phyloP scores from a whole-genome alignment of 768 basidiomycete species.

The Boletellus ananas region DNA sequence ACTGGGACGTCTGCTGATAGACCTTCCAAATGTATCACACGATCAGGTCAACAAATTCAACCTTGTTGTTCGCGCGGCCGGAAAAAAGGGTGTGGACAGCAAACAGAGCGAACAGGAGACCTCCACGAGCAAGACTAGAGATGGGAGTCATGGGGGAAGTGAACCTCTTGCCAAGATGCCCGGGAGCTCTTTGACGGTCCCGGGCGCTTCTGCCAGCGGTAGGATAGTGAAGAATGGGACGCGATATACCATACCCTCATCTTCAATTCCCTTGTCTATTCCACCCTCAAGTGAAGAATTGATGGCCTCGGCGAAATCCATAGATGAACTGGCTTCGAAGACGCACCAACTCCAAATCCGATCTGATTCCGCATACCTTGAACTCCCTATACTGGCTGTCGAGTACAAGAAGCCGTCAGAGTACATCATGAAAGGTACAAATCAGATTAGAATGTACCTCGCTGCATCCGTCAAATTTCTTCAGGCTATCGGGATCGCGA shows the following conservation, averaged over 20 bases:
- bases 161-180: background rate
- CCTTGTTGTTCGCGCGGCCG: background rate
- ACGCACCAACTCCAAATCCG: background rate
- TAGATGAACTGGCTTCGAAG: background rate
- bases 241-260: background rate
- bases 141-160: background rate
- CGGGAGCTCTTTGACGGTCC: background rate
- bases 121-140: background rate
- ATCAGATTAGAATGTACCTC: conserved; percentile 7
- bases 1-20: background rate
- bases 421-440: background rate
- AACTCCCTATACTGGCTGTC: conserved; percentile 6
- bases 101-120: background rate
- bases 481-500: conserved; percentile 1
- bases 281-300: background rate
- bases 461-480: conserved; percentile 7
- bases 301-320: background rate
- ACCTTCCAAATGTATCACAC: background rate
- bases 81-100: background rate
- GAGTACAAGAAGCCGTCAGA: conserved; percentile 3
- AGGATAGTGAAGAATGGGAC: background rate
- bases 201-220: background rate
- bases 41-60: background rate
- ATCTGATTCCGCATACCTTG: background rate
- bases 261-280: background rate